Conservation (phyloP, 2,329 filamentous ascomycete species). For the Thyridium curvatum region DNA sequence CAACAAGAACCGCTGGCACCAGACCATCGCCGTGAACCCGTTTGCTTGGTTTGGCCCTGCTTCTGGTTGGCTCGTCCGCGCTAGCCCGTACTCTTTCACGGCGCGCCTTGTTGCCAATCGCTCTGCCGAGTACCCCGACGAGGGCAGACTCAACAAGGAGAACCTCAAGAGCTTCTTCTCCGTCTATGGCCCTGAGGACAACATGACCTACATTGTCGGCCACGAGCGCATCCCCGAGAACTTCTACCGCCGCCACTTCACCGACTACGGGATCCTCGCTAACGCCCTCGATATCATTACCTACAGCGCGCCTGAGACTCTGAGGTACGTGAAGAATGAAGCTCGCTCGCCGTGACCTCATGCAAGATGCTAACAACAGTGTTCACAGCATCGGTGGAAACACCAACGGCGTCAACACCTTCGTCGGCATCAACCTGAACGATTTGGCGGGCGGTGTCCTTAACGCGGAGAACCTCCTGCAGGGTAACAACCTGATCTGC, state of each 20-base stretch:
- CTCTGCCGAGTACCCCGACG: slow-evolving; percentile 25
- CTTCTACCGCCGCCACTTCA: slow-evolving; percentile 20
- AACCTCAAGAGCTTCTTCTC: slow-evolving; percentile 21
- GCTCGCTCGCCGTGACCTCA: too few species aligned
- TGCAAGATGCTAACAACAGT: too few species aligned
- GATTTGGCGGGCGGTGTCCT: slow-evolving; percentile 18
- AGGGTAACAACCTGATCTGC: slow-evolving; percentile 29
- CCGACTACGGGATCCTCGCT: slow-evolving; percentile 20
- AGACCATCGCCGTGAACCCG: slow-evolving; percentile 43
- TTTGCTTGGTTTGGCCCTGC: too few species aligned
- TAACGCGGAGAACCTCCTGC: slow-evolving; percentile 11
- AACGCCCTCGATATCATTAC: slow-evolving; percentile 4
- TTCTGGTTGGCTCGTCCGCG: too few species aligned
- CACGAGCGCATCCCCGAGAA: slow-evolving; percentile 34
- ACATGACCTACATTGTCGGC: slow-evolving; percentile 21
- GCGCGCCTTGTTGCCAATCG: slow-evolving; percentile 9
- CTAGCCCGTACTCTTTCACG: too few species aligned
- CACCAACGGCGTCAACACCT: slow-evolving; percentile 17
- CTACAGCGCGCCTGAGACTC: slow-evolving; percentile 6
- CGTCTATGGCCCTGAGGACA: slow-evolving; percentile 22
- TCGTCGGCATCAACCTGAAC: slow-evolving; percentile 14
- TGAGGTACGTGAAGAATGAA: neutral
- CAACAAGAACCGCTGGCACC: slow-evolving; percentile 34
- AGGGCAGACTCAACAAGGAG: slow-evolving; percentile 23
- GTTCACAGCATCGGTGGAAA: slow-evolving; percentile 16